Conservation (phyloP, 2,329 filamentous ascomycete species). For the Aspergillus costaricaensis region DNA sequence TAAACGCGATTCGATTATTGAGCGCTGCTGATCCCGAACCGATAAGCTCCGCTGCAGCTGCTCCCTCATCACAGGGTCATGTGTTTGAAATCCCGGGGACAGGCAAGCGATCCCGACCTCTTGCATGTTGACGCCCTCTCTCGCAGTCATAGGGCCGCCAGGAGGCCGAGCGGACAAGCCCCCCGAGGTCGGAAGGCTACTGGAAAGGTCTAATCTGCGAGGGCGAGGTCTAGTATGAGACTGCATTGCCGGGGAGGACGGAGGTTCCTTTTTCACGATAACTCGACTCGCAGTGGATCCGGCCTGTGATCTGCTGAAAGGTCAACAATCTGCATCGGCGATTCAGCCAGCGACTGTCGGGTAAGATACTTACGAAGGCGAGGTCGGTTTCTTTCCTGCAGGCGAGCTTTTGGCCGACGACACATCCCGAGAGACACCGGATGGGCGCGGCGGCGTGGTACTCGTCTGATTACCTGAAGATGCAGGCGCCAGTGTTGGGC, state of each 20-base stretch:
- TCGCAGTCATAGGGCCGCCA: slow-evolving; percentile 68
- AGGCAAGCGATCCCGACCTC: slow-evolving; percentile 92
- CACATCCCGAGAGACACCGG: slow-evolving; percentile 37
- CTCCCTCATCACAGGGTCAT: slow-evolving; percentile 95
- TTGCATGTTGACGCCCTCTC: slow-evolving; percentile 80
- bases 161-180: slow-evolving; percentile 67
- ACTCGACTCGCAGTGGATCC: slow-evolving; percentile 70
- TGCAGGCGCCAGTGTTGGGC: slow-evolving; percentile 44
- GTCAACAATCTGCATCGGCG: slow-evolving; percentile 17
- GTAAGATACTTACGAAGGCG: slow-evolving; percentile 52
- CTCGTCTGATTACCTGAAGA: slow-evolving; percentile 35
- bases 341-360: not conserved
- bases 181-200: slow-evolving; percentile 47
- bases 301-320: slow-evolving; percentile 33
- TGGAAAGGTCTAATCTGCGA: slow-evolving; percentile 49
- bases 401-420: slow-evolving; percentile 35
- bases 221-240: slow-evolving; percentile 58
- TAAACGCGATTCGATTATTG: slow-evolving; percentile 88
- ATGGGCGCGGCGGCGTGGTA: slow-evolving; percentile 37
- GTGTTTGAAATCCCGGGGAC: slow-evolving; percentile 92
- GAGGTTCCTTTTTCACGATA: slow-evolving; percentile 93
- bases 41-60: slow-evolving; percentile 92
- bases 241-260: slow-evolving; percentile 72
- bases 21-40: slow-evolving; percentile 88
- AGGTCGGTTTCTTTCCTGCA: slow-evolving; percentile 40